These are phyloP conservation scores for Cucurbita moschata DNA, from an alignment of 306 rosid species.

Conservation along the genomic window DNA sequence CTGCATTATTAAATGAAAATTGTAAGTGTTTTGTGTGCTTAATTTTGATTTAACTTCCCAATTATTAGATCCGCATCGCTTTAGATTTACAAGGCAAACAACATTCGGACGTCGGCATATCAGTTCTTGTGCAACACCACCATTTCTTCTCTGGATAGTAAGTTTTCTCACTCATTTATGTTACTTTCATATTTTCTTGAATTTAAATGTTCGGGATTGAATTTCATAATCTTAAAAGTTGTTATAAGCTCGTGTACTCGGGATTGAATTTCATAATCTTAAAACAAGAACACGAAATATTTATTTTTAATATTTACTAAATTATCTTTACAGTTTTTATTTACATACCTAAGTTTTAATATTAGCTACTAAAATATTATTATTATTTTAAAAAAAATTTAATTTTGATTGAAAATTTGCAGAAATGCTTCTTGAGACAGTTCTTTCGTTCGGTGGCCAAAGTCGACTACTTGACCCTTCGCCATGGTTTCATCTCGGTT, in stretches of 20 bases:
- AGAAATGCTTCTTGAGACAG: constrained; percentile 54
- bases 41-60: neutral
- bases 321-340: too few species aligned
- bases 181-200: too few species aligned
- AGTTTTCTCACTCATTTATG: neutral
- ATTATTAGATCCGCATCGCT: constrained; percentile 38
- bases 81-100: constrained; percentile 38
- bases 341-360: too few species aligned
- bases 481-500: constrained; percentile 48
- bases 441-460: constrained; percentile 44
- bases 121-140: constrained; percentile 16
- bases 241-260: too few species aligned
- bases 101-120: constrained; percentile 46
- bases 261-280: too few species aligned
- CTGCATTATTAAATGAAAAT: too few species aligned
- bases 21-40: neutral
- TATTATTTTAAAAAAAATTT: too few species aligned
- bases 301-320: too few species aligned
- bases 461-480: constrained; percentile 45
- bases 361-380: too few species aligned
- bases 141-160: constrained; percentile 31
- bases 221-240: too few species aligned
- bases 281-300: too few species aligned
- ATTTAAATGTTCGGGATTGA: too few species aligned
- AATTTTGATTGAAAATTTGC: neutral